Evolutionary conservation across 2,329 filamentous ascomycete species (phyloP).

Genomic region (Rosellinia necatrix): DNA sequence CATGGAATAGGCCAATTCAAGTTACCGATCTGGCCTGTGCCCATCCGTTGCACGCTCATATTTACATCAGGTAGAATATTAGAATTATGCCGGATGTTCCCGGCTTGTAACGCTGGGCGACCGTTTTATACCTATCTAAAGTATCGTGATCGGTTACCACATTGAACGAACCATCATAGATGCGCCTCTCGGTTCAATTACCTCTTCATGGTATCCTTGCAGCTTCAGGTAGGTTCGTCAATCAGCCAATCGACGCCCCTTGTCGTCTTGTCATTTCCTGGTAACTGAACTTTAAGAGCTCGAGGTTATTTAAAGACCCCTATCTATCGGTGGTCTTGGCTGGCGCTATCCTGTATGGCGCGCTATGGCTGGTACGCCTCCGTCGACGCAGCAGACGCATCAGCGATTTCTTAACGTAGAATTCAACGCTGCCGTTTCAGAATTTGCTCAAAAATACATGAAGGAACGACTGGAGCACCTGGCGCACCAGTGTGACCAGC

Average conservation of each 20-base stretch:
- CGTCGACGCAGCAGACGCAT: constrained; percentile 15
- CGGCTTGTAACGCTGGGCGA: background rate
- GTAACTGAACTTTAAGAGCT: background rate
- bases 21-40: background rate
- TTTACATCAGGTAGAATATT: background rate
- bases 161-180: too few species aligned
- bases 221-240: background rate
- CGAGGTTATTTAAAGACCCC: background rate
- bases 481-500: constrained; percentile 34
- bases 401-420: constrained; percentile 20
- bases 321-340: background rate
- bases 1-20: background rate
- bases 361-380: constrained; percentile 29
- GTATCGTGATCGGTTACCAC: too few species aligned
- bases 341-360: constrained; percentile 17
- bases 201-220: background rate
- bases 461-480: constrained; percentile 35
- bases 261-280: background rate
- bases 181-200: background rate
- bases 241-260: background rate
- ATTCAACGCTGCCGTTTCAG: constrained; percentile 34
- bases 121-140: background rate
- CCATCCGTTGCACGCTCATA: background rate
- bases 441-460: constrained; percentile 35
- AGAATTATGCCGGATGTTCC: background rate